Conservation (phyloP, 176 grass and related monocot species). For the Stipa capillata region DNA sequence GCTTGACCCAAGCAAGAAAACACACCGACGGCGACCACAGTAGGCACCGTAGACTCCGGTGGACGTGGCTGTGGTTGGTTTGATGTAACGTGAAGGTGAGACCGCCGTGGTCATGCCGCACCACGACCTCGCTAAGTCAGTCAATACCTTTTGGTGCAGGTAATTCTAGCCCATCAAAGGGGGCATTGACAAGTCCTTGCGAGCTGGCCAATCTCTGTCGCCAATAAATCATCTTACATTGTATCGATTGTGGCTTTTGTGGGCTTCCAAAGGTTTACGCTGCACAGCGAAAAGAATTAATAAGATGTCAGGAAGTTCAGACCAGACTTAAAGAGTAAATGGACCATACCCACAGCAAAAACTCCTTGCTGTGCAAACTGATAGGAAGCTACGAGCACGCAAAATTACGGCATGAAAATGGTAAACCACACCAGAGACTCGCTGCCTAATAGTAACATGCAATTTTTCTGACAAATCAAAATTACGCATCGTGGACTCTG, state of each 20-base stretch:
- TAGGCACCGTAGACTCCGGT: not conserved
- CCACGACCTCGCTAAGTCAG: too few species aligned
- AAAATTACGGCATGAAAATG: too few species aligned
- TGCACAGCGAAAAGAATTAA: not conserved
- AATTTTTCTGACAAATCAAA: too few species aligned
- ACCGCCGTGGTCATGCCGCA: too few species aligned
- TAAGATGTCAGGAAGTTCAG: not conserved
- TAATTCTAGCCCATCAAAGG: not conserved
- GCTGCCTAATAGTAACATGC: too few species aligned
- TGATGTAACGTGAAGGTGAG: not conserved
- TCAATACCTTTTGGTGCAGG: not conserved
- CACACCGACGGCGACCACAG: not conserved
- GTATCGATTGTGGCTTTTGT: not conserved
- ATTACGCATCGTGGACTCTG: not conserved
- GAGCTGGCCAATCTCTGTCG: not conserved
- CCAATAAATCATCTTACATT: not conserved
- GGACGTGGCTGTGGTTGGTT: not conserved
- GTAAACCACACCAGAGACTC: too few species aligned
- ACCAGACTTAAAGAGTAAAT: too few species aligned
- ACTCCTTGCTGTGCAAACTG: too few species aligned
- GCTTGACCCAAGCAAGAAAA: not conserved
- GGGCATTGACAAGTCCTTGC: not conserved
- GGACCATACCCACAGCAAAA: too few species aligned
- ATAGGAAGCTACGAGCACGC: too few species aligned
- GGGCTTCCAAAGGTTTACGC: too few species aligned